Evolutionary conservation across 2,329 filamentous ascomycete species (phyloP).

Genomic region (Nemania abortiva): DNA sequence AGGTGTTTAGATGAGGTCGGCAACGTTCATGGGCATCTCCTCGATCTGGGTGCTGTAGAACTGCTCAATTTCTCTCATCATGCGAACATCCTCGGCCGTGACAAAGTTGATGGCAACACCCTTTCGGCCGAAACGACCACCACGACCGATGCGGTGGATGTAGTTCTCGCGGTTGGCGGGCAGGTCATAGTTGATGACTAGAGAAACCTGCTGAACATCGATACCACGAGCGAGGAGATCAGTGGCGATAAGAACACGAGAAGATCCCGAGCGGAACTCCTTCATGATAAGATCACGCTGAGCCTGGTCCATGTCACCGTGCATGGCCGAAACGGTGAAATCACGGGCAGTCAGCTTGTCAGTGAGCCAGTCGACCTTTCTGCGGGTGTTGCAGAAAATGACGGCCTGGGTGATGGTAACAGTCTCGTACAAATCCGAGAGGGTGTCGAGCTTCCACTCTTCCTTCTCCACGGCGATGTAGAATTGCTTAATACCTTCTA

Average conservation of each 20-base stretch:
- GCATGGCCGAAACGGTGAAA: conserved; percentile 99
- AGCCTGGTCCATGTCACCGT: conserved; percentile 98
- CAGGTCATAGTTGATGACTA: conserved; percentile 99
- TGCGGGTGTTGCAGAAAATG: conserved; percentile 99
- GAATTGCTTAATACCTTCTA: conserved; percentile 99
- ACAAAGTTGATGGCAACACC: conserved; percentile 99
- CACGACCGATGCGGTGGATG: conserved; percentile 99
- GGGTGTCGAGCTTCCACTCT: conserved; percentile 99
- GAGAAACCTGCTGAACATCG: conserved; percentile 98
- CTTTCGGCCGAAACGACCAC: conserved; percentile 99
- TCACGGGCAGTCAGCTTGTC: conserved; percentile 98
- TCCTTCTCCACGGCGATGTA: conserved; percentile 99
- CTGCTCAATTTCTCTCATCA: conserved; percentile 99
- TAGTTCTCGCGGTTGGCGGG: conserved; percentile 99
- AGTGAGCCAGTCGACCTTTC: conserved; percentile 99
- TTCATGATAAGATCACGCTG: conserved; percentile 99
- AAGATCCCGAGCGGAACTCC: conserved; percentile 99
- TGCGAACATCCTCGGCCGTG: conserved; percentile 97
- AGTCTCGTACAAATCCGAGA: conserved; percentile 98
- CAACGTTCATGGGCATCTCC: conserved; percentile 99
- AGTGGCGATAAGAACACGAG: conserved; percentile 97
- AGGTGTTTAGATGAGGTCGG: conserved; percentile 75
- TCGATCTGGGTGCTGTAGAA: conserved; percentile 99
- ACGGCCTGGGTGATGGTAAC: conserved; percentile 99
- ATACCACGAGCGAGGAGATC: conserved; percentile 99